Percentiles rank a stretch among this genome's conserved stretches.
phyloP scores from a whole-genome alignment of 257 asterid genomes.

The Voacanga thouarsii region DNA sequence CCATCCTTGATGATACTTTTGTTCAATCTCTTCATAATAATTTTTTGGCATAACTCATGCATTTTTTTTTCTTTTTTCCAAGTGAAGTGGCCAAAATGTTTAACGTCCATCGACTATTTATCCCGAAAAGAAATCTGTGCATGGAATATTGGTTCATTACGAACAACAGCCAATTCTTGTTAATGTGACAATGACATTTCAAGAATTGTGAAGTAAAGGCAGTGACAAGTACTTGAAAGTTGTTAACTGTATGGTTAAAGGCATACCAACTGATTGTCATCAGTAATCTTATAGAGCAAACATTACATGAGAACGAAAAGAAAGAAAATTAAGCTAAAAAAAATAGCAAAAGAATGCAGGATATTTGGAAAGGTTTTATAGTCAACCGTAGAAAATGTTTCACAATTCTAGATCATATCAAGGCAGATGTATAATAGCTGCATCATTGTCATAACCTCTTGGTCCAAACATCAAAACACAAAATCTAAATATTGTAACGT shows the following conservation, averaged over 20 bases:
- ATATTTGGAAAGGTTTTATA: too few species aligned
- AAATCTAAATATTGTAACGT: too few species aligned
- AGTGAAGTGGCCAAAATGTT: neutral
- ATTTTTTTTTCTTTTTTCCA: too few species aligned
- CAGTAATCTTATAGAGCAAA: too few species aligned
- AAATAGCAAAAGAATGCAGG: too few species aligned
- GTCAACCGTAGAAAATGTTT: too few species aligned
- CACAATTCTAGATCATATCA: too few species aligned
- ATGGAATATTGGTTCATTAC: neutral
- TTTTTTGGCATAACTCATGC: conserved; percentile 30
- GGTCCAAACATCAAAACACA: too few species aligned
- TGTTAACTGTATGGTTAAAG: conserved; percentile 8
- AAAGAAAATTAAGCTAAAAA: too few species aligned
- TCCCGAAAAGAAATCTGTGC: neutral
- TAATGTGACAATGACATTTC: neutral
- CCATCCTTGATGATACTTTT: conserved; percentile 85
- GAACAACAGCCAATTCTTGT: neutral
- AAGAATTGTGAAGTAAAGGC: neutral
- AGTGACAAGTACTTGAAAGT: conserved; percentile 8
- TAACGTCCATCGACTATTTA: neutral
- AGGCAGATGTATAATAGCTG: too few species aligned
- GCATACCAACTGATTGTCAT: conserved; percentile 93
- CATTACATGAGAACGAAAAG: too few species aligned
- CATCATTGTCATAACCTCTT: too few species aligned
- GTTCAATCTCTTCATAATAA: conserved; percentile 82